A percentile compares a stretch with the other conserved stretches of the same genome.
phyloP scores from a whole-genome alignment of 352 stramenopile genomes.

The Elongisporangium prolatum region DNA sequence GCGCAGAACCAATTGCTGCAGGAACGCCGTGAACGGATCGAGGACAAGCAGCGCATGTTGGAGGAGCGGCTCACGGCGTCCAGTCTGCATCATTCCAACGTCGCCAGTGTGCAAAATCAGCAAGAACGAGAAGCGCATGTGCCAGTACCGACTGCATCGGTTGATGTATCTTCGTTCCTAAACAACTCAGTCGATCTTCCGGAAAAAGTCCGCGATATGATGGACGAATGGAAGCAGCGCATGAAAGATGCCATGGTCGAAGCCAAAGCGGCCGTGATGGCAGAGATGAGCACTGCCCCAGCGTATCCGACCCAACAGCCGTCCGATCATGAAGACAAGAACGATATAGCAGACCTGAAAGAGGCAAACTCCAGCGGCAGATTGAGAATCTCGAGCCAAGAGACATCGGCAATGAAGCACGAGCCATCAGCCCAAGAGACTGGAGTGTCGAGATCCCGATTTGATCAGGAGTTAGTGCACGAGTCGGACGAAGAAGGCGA shows the following conservation, averaged over 20 bases:
- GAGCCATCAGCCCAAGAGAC: neutral
- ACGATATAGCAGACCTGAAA: neutral
- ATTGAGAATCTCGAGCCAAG: neutral
- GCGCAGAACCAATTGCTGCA: slow-evolving; percentile 49
- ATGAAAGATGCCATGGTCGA: slow-evolving; percentile 38
- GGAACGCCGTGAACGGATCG: slow-evolving; percentile 45
- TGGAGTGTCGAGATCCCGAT: neutral
- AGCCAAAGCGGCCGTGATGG: slow-evolving; percentile 6
- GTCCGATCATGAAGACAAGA: slow-evolving; percentile 1
- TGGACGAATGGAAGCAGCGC: slow-evolving; percentile 54
- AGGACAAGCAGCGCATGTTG: slow-evolving; percentile 56
- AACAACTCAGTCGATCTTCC: slow-evolving; percentile 54
- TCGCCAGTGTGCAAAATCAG: neutral
- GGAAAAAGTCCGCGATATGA: slow-evolving; percentile 49
- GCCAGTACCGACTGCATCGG: neutral
- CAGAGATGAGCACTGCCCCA: neutral
- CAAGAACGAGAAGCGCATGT: neutral
- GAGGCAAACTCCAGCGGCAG: neutral
- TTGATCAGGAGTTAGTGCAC: neutral
- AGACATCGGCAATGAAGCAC: neutral
- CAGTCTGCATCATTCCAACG: neutral
- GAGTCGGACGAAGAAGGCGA: neutral
- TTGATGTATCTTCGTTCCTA: slow-evolving; percentile 43
- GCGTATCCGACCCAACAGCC: neutral
- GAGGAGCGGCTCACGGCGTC: slow-evolving; percentile 34